Conservation (phyloP, 2,329 filamentous ascomycete species). For the Apiospora koreana region DNA sequence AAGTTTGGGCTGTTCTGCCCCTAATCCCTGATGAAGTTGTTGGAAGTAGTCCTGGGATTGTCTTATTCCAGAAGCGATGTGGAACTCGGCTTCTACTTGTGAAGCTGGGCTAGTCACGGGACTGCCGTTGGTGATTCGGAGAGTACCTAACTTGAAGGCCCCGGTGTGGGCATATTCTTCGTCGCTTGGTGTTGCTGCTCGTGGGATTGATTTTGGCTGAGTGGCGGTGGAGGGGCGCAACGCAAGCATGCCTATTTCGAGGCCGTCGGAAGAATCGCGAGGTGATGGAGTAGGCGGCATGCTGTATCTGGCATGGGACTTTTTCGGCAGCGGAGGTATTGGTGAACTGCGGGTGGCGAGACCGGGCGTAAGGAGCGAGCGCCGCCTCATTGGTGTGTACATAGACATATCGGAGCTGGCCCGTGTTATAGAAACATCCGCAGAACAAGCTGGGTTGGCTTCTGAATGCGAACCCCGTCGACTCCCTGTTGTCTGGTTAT, state of each 20-base stretch:
- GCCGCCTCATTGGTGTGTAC: constrained; percentile 34
- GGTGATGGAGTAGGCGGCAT: constrained; percentile 25
- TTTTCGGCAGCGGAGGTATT: constrained; percentile 15
- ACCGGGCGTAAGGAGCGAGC: constrained; percentile 30
- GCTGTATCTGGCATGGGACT: constrained; percentile 21
- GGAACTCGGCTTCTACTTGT: constrained; percentile 14
- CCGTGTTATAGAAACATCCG: constrained; percentile 34
- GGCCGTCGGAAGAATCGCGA: constrained; percentile 24
- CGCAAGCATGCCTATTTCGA: constrained; percentile 15
- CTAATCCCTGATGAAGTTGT: background rate
- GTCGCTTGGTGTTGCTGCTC: constrained; percentile 53
- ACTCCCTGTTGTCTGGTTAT: constrained; percentile 35
- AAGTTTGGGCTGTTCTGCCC: background rate
- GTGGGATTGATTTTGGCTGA: constrained; percentile 26
- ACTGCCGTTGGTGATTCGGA: constrained; percentile 64
- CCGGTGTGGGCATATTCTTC: constrained; percentile 61
- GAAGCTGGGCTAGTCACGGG: constrained; percentile 47
- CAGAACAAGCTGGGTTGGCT: constrained; percentile 12
- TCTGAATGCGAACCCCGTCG: constrained; percentile 38
- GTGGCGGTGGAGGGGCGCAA: background rate
- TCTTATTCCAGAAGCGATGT: constrained; percentile 3
- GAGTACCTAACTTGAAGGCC: constrained; percentile 61
- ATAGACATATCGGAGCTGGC: constrained; percentile 45
- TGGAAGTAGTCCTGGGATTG: constrained; percentile 19
- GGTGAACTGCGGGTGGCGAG: constrained; percentile 29